phyloP scores from a whole-genome alignment of 2,329 filamentous ascomycete species.

The Teratosphaeria gauchensis region DNA sequence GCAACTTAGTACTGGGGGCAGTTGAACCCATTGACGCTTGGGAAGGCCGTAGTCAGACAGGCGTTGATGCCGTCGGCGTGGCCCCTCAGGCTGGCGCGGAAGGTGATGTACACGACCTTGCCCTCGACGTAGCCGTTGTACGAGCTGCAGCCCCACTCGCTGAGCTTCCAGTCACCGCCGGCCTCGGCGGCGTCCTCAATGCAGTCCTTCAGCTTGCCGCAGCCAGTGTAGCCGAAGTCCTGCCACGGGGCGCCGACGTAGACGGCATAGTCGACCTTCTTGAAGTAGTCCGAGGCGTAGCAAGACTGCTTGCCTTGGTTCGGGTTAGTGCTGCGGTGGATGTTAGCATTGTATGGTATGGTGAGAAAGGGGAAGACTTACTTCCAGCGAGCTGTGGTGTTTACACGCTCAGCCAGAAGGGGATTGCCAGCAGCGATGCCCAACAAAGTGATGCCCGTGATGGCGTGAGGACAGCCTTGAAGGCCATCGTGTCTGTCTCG shows the following conservation, averaged over 20 bases:
- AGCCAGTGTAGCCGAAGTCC: neutral
- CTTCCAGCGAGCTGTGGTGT: neutral
- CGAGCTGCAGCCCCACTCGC: neutral
- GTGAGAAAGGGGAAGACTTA: neutral
- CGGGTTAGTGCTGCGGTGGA: neutral
- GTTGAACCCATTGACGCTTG: neutral
- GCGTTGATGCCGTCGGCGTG: neutral
- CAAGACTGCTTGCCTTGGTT: neutral
- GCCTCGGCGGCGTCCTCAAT: neutral
- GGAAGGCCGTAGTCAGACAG: neutral
- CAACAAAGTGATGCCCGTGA: neutral
- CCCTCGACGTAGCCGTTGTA: neutral
- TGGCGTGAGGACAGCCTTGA: neutral
- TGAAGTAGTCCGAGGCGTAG: neutral
- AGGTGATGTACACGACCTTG: neutral
- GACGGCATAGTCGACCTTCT: neutral
- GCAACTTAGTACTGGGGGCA: neutral
- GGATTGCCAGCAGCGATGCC: neutral
- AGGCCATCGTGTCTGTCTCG: neutral
- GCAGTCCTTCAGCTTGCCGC: neutral
- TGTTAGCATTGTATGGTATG: neutral
- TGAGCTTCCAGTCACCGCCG: neutral
- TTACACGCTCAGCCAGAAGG: neutral
- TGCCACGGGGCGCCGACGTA: neutral
- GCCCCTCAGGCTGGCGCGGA: neutral